A percentile compares a stretch with the other conserved stretches of the same genome.
phyloP scores from a whole-genome alignment of 805 yeast species.

The Saturnispora galanensis region DNA sequence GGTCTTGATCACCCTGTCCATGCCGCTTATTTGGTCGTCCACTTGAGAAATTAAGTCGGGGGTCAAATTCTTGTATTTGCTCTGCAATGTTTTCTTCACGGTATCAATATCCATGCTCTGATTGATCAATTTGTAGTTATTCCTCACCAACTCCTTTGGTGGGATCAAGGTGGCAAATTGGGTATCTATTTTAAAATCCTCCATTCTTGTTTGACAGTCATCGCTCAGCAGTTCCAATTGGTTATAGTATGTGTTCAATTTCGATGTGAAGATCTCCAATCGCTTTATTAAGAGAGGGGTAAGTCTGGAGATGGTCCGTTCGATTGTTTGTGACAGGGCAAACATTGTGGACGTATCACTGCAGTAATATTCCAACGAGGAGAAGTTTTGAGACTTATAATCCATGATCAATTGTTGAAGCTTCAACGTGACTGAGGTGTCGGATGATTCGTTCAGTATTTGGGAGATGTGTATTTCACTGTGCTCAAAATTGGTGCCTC shows the following conservation, averaged over 20 bases:
- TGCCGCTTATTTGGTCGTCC: constrained; percentile 21
- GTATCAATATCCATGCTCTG: constrained; percentile 8
- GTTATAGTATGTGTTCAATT: constrained; percentile 18
- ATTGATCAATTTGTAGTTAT: neutral
- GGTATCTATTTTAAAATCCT: constrained; percentile 12
- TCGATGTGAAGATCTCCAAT: constrained; percentile 13
- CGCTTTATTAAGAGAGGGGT: constrained; percentile 21
- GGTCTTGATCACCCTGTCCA: constrained; percentile 14
- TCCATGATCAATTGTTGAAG: constrained; percentile 18
- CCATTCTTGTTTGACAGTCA: constrained; percentile 8
- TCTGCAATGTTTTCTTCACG: constrained; percentile 19
- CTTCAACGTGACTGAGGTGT: constrained; percentile 11
- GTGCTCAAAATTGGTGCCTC: constrained; percentile 2
- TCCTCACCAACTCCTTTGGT: constrained; percentile 10
- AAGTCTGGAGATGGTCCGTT: constrained; percentile 16
- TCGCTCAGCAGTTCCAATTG: constrained; percentile 11
- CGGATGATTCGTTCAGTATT: constrained; percentile 11
- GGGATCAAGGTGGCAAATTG: constrained; percentile 20
- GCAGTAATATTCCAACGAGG: constrained; percentile 16
- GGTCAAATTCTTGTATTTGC: constrained; percentile 21
- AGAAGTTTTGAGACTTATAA: constrained; percentile 14
- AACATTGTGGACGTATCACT: constrained; percentile 18
- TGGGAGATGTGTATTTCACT: constrained; percentile 7
- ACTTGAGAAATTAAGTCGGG: constrained; percentile 20
- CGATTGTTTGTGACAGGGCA: constrained; percentile 16